These are phyloP conservation scores for Neofusicoccum umdonicola DNA, from an alignment of 2,329 filamentous ascomycete species.

Conservation along the genomic window DNA sequence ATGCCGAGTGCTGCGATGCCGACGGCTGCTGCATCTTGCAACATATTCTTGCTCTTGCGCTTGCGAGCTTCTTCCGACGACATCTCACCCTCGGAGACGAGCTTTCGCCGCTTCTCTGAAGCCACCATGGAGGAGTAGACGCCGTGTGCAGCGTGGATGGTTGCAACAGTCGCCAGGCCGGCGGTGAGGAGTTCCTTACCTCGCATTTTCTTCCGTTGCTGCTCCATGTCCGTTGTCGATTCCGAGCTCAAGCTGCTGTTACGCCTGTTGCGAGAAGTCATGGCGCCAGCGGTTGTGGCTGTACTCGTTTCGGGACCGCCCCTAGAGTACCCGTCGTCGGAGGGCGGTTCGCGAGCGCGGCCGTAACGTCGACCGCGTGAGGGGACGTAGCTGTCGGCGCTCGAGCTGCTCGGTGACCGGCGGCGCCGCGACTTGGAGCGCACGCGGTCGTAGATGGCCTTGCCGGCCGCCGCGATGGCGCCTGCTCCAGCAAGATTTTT, in stretches of 20 bases:
- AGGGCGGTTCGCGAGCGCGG: neutral
- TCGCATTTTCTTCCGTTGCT: constrained; percentile 61
- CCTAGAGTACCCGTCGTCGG: neutral
- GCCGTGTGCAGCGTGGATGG: constrained; percentile 66
- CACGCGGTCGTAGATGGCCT: constrained; percentile 54
- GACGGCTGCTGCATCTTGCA: constrained; percentile 64
- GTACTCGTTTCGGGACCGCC: neutral
- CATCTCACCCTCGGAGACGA: constrained; percentile 64
- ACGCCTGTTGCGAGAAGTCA: constrained; percentile 25
- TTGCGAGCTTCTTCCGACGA: constrained; percentile 60
- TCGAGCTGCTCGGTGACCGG: constrained; percentile 45
- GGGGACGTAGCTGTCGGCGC: constrained; percentile 53
- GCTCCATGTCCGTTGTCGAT: constrained; percentile 62
- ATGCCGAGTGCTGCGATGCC: constrained; percentile 67
- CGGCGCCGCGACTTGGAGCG: constrained; percentile 52
- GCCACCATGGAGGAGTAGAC: constrained; percentile 64
- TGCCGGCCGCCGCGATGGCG: constrained; percentile 50
- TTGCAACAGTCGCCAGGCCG: constrained; percentile 65
- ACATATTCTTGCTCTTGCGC: constrained; percentile 61
- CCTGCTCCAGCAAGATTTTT: constrained; percentile 50
- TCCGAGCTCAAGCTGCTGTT: constrained; percentile 49
- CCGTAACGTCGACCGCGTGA: constrained; percentile 43
- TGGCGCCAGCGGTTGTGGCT: constrained; percentile 26
- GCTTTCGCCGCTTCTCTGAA: constrained; percentile 58
- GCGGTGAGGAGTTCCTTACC: constrained; percentile 66